Base-by-base conservation (phyloP, 768 basidiomycete species). In the Suillus subalutaceus region DNA sequence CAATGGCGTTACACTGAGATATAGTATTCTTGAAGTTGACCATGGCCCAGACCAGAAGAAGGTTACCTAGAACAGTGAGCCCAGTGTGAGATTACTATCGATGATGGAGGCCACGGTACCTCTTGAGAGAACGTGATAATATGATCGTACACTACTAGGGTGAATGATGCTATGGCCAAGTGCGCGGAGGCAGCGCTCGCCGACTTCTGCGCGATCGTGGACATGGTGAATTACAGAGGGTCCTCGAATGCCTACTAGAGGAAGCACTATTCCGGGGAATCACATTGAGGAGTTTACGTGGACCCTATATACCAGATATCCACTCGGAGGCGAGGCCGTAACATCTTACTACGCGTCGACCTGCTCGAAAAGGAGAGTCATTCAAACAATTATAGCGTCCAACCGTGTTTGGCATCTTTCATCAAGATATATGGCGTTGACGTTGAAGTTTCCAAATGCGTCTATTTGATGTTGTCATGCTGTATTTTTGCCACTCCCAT, bases 111-210 rank as follows among this genome's bases (percentile, higher is more conserved):
- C 13, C 20, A 61, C 67, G 30, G 20, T 67, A 78, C 81, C 74
- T 82, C 81, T 53, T 80, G 74, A 48, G 79, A 76, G 9, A 82
- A 65, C 13, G 80, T 83, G 63, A 82, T 77, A 37, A 74, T 57
- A 38, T 67, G 66, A 35, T 67, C 66, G 37, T 64, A 67, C 18
- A 67, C 38, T 3, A 65, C 30, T 16, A 67, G 43, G 26, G 43
- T 53, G 23, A 43, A 35, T n/a, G 63, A 58, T 15, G 48, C 66
- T 48, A 67, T 41, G n/a, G 63, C 40, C 23, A 59, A 59, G 5
- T 59, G 7, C 4, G 16, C 15, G 2, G 57, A 40, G 57, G 38
- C 7, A 16, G 4, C 3, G 15, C n/a, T 13, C 23, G 57, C 23
- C 23, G 4, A 26, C 35, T 38, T 20, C 50, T 38, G n/a, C 6